A percentile compares a stretch with the other conserved stretches of the same genome.
These are phyloP conservation scores for Plenodomus biglobosus DNA, from an alignment of 2,329 filamentous ascomycete species.

Conservation along the genomic window DNA sequence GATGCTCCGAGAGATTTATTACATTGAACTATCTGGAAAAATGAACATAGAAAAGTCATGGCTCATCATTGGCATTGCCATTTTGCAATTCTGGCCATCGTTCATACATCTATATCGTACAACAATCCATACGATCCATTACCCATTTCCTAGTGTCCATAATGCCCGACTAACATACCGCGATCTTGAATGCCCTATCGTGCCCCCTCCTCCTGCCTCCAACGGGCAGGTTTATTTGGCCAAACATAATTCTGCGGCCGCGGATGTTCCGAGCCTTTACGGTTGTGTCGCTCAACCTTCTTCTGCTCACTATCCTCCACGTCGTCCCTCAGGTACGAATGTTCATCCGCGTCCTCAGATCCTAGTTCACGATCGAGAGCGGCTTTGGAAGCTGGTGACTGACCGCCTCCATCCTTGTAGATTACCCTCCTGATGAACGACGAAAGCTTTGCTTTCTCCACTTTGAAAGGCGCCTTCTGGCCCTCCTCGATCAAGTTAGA, in stretches of 20 bases:
- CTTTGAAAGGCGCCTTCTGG: slow-evolving; percentile 30
- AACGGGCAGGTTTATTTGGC: background rate
- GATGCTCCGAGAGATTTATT: too few species aligned
- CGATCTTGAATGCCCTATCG: slow-evolving; percentile 1
- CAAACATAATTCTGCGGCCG: background rate
- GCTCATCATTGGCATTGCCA: background rate
- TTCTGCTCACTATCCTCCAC: background rate
- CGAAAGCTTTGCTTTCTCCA: slow-evolving; percentile 27
- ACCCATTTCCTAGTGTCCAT: background rate
- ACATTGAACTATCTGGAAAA: too few species aligned
- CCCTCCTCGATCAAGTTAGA: slow-evolving; percentile 36
- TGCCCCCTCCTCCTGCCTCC: background rate
- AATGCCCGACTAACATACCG: background rate
- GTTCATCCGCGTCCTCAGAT: slow-evolving; percentile 14
- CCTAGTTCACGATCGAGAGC: background rate
- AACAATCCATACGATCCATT: background rate
- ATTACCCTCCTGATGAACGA: slow-evolving; percentile 28
- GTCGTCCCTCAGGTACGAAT: slow-evolving; percentile 6
- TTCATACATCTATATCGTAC: background rate
- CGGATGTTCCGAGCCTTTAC: background rate
- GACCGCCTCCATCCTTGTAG: slow-evolving; percentile 6
- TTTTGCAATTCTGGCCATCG: background rate
- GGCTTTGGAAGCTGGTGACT: slow-evolving; percentile 2
- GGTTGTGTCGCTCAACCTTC: background rate
- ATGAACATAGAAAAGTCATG: too few species aligned